Base-by-base conservation (phyloP, 768 basidiomycete genomes). In the Pholiota microspora region DNA sequence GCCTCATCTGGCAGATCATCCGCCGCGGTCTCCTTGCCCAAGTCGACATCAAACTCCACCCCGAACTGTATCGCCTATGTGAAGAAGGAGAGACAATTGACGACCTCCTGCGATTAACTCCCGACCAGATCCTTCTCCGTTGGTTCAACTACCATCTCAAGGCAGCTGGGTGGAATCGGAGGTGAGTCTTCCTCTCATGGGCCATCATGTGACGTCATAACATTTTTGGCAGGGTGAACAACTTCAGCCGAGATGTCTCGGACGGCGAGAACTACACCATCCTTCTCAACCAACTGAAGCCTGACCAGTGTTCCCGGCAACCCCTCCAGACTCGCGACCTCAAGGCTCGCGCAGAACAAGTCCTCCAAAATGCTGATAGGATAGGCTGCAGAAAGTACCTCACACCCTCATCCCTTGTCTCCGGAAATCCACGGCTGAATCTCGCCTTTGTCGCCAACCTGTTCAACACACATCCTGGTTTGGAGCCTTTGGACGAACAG, bases 141-240 rank as follows among this genome's bases (percentile, higher is more conserved):
- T 99, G 97, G 97, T 98, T 99, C 76, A 98, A 99, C 71, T 99
- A 89, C 69, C 97, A 99, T 71, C 77, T 99, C 59, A 98, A 97
- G 68, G 90, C 92, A 7, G 97, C 96, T 23, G 89, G 89, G 1
- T 96, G 93, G 89, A 81, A 89, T 51, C 77, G 92, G 67, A 83
- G 86, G 94, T 94, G 42, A 21, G 60, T 27, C 18, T 54, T 42
- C 23, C 21, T 23, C 15, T 2, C 50, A 24, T 12, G 35, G 9
- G 59, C 0, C 5, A 15, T 31, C 7, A 45, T 55, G 42, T 64
- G 53, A 62, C 40, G 51, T 60, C 56, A 57, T 64, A 35, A 50
- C 55, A 31, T 55, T 51, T 47, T 38, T 24, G 40, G 21, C 65
- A 94, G 96, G 64, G 97, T 99, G 29, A 88, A 90, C 73, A 99